Evolutionary conservation across 2,329 filamentous ascomycete species (phyloP).

Genomic region (Claviceps pazoutovae): DNA sequence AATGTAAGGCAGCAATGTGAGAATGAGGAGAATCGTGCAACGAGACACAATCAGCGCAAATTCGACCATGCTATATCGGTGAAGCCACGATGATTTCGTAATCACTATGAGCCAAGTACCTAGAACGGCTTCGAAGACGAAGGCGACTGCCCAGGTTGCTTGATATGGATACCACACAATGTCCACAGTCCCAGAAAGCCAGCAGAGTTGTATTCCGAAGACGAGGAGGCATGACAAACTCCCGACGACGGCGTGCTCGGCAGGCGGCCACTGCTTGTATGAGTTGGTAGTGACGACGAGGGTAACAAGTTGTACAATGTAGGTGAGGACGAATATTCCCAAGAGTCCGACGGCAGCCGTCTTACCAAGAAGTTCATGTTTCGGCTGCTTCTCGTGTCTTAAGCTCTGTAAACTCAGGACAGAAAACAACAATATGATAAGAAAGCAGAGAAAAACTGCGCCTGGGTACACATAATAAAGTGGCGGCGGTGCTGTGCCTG

Average conservation of each 20-base stretch:
- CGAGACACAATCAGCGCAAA: conserved; percentile 9
- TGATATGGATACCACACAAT: conserved; percentile 50
- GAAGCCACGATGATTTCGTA: conserved; percentile 1
- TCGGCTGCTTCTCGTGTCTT: conserved; percentile 11
- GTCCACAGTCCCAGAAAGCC: conserved; percentile 34
- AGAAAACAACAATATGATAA: conserved; percentile 34
- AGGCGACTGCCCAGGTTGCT: conserved; percentile 45
- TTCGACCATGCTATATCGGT: conserved; percentile 13
- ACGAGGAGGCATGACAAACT: conserved; percentile 47
- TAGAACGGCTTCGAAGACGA: conserved; percentile 40
- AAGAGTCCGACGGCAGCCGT: conserved; percentile 26
- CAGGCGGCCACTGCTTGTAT: conserved; percentile 24
- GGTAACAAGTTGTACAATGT: conserved; percentile 30
- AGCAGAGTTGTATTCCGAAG: conserved; percentile 47
- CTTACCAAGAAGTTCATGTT: conserved; percentile 10
- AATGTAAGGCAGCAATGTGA: conserved; percentile 14
- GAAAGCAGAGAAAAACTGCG: conserved; percentile 42
- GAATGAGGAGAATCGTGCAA: conserved; percentile 14
- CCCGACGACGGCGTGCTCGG: conserved; percentile 39
- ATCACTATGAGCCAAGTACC: conserved; percentile 15
- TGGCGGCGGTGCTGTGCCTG: conserved; percentile 20
- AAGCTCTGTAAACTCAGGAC: conserved; percentile 38
- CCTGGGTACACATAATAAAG: conserved; percentile 48
- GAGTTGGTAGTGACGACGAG: conserved; percentile 24
- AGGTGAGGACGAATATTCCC: conserved; percentile 29